phyloP scores from a whole-genome alignment of 176 grass and related monocot species.

The Avena sativa region DNA sequence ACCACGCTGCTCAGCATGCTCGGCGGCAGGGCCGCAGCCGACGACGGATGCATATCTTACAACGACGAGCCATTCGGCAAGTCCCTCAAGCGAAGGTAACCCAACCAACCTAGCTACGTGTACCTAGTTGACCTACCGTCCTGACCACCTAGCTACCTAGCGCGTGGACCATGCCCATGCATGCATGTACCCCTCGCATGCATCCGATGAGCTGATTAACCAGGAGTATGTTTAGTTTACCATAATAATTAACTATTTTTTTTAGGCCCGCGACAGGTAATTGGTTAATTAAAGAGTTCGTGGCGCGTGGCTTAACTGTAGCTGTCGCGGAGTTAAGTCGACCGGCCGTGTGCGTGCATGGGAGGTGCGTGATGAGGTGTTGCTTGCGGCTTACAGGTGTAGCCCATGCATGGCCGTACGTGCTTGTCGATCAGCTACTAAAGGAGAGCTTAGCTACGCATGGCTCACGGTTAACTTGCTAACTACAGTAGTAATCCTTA shows the following conservation, averaged over 20 bases:
- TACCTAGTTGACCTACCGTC: background rate
- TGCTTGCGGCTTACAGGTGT: constrained; percentile 24
- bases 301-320: constrained; percentile 16
- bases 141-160: background rate
- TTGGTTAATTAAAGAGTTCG: background rate
- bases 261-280: too few relatives aligned
- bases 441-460: constrained; percentile 31
- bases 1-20: constrained; percentile 95
- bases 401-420: background rate
- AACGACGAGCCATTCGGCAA: constrained; percentile 84
- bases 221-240: background rate
- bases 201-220: too few relatives aligned
- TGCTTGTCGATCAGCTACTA: constrained; percentile 7
- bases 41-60: constrained; percentile 76
- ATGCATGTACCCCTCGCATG: background rate
- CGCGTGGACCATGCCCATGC: background rate
- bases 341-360: background rate
- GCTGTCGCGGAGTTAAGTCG: constrained; percentile 30
- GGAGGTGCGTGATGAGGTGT: constrained; percentile 22
- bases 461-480: constrained; percentile 48
- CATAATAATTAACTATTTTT: background rate
- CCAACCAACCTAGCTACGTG: too few relatives aligned
- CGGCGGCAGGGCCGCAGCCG: constrained; percentile 58
- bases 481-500: background rate
- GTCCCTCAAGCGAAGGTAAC: constrained; percentile 91